Conservation (phyloP, 2,329 filamentous ascomycete species). For the Thelonectria blattea region DNA sequence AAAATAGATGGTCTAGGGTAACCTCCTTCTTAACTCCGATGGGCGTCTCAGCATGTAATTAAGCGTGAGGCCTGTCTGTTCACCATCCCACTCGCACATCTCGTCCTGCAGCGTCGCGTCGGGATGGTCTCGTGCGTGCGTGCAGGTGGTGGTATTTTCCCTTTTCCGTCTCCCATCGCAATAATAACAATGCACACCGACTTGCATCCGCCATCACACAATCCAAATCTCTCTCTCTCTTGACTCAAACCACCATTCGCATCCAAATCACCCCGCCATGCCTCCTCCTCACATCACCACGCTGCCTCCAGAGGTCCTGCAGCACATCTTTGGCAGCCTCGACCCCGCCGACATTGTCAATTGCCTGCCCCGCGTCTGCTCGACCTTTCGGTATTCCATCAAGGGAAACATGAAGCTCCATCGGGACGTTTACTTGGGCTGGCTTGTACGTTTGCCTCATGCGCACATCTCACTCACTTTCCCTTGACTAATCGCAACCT, state of each 20-base stretch:
- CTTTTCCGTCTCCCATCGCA: no score
- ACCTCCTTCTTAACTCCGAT: constrained; percentile 2
- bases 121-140: no score
- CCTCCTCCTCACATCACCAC: constrained; percentile 24
- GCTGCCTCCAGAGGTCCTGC: constrained; percentile 68
- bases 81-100: background rate
- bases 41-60: background rate
- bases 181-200: no score
- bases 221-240: background rate
- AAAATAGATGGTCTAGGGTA: constrained; percentile 1
- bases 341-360: constrained; percentile 61
- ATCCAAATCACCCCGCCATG: constrained; percentile 15
- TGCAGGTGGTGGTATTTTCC: no score
- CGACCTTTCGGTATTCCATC: constrained; percentile 59
- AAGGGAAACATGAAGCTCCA: constrained; percentile 64
- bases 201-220: no score
- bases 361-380: constrained; percentile 57
- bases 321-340: constrained; percentile 64
- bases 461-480: background rate
- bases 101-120: no score
- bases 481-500: no score
- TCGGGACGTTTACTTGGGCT: constrained; percentile 65
- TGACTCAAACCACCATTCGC: background rate
- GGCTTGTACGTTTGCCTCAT: constrained; percentile 53
- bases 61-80: background rate